A percentile compares a stretch with the other conserved stretches of the same genome.
phyloP scores from a whole-genome alignment of 2,329 filamentous ascomycete genomes.

The Fusarium dimerum region DNA sequence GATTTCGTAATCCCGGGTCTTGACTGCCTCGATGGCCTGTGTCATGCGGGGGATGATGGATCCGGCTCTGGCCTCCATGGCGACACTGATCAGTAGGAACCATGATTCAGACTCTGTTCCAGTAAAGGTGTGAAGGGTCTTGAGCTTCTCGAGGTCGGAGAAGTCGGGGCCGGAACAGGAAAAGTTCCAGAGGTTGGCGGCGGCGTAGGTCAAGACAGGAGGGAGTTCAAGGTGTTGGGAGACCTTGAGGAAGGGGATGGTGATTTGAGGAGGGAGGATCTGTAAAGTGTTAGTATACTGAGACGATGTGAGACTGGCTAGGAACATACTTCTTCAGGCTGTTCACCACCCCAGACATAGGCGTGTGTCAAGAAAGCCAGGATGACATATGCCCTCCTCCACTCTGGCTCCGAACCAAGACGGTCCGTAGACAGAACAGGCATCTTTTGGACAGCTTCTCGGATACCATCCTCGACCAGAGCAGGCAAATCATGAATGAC shows the following conservation, averaged over 20 bases:
- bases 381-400: slow-evolving; percentile 78
- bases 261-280: slow-evolving; percentile 72
- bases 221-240: slow-evolving; percentile 78
- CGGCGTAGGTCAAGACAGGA: slow-evolving; percentile 88
- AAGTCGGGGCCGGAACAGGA: slow-evolving; percentile 56
- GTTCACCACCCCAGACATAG: slow-evolving; percentile 86
- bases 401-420: slow-evolving; percentile 68
- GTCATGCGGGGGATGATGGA: slow-evolving; percentile 77
- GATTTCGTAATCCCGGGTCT: slow-evolving; percentile 56
- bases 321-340: slow-evolving; percentile 63
- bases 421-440: slow-evolving; percentile 68
- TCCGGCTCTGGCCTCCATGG: slow-evolving; percentile 82
- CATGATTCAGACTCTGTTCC: slow-evolving; percentile 89
- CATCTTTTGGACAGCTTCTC: slow-evolving; percentile 63
- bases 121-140: slow-evolving; percentile 79
- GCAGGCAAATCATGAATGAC: slow-evolving; percentile 67
- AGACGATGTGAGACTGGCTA: background rate
- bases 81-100: slow-evolving; percentile 89
- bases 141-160: slow-evolving; percentile 67
- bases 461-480: slow-evolving; percentile 65
- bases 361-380: slow-evolving; percentile 79
- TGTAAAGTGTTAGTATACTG: slow-evolving; percentile 31
- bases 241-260: slow-evolving; percentile 72
- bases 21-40: slow-evolving; percentile 69
- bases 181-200: slow-evolving; percentile 89